Base-by-base conservation (phyloP, 306 rosid species). In the Erythrophleum fordii region DNA sequence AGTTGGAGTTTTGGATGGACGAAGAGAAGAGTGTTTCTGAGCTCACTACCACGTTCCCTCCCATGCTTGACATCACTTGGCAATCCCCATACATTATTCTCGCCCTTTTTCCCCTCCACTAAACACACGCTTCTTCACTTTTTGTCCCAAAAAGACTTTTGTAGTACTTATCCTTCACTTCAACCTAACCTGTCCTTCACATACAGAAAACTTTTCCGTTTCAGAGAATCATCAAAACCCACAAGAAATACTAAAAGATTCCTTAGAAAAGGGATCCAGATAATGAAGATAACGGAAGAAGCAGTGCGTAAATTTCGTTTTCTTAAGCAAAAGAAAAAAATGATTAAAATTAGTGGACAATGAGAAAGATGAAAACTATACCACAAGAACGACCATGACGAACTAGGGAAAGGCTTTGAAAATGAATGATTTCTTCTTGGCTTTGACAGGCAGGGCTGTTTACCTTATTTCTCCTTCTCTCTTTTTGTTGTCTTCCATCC, bases 21-120 rank as follows among this genome's bases (percentile, higher is more conserved):
- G 99, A 92, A 4, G 99, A 85, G 65, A 91, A 93, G 42, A 90
- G 85, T 16, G 85, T 78, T 35, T 95, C 99, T 8, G 97, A 62
- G 83, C 90, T 84, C 37, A 88, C 94, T 48, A 92, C 96, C 45
- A 91, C 92, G 82, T 87, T 90, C 66, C 90, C 91, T 87, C 94
- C 95, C 87, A 95, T 91, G 51, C 81, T 88, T 82, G 97, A 83
- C 90, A 95, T 89, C 60, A 95, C 98, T 90, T 95, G 98, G 80
- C 99, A 95, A 88, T 95, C 94, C 79, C 98, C 98, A 90, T 88
- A 95, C 99, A 93, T 89, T 79, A 45, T 84, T 44, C 67, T 72
- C 23, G 8, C 72, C 77, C 31, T 23, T 10, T n/a, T 10, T 60
- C 64, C 34, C 14, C 11, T 12, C 58, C 83, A 51, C 71, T 34